phyloP scores from a whole-genome alignment of 768 basidiomycete species.

The Ramaria sp. region DNA sequence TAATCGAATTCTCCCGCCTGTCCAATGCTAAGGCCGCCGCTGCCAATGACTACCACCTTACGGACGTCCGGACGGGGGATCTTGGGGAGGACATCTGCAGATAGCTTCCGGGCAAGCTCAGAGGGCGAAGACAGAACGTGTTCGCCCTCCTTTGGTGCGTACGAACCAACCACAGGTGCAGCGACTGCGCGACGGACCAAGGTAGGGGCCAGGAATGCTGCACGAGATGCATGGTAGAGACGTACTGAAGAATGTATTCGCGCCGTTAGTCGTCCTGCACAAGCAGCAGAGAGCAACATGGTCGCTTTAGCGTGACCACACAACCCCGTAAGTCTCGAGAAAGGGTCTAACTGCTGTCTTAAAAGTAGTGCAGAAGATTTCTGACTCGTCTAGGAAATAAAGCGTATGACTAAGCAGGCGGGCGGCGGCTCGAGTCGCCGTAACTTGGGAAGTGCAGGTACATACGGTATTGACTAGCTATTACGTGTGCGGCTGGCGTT shows the following conservation, averaged over 20 bases:
- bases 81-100: conserved; percentile 88
- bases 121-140: conserved; percentile 88
- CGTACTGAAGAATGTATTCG: conserved; percentile 20
- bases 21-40: conserved; percentile 92
- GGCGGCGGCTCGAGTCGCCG: no score
- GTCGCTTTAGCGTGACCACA: neutral
- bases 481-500: no score
- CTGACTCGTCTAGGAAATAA: neutral
- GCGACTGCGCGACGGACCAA: conserved; percentile 54
- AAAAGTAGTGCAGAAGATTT: neutral
- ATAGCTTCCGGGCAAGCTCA: conserved; percentile 86
- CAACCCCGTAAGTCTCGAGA: neutral
- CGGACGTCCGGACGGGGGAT: conserved; percentile 84
- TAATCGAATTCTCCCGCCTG: conserved; percentile 99
- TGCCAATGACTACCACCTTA: conserved; percentile 93
- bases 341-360: neutral
- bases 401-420: conserved; percentile 1
- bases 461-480: no score
- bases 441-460: no score
- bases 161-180: conserved; percentile 65
- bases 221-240: conserved; percentile 39
- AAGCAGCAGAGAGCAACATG: neutral
- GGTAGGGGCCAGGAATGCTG: conserved; percentile 32
- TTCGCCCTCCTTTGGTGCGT: conserved; percentile 49
- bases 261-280: neutral